These are phyloP conservation scores for Paramarasmius palmivorus DNA, from an alignment of 1,284 basidiomycete genomes.

Conservation along the genomic window DNA sequence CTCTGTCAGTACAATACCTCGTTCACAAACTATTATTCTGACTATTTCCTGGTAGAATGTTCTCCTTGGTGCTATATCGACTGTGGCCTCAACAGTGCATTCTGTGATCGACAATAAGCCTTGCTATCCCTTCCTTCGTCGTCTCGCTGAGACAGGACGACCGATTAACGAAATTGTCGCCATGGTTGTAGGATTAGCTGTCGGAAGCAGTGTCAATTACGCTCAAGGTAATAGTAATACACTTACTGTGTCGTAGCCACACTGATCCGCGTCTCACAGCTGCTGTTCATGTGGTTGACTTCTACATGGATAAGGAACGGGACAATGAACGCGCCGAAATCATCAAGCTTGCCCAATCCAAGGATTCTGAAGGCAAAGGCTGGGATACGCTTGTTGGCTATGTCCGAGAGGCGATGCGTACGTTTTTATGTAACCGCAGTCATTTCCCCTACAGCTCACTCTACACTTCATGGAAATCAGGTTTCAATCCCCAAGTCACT, in stretches of 20 bases:
- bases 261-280: conserved; percentile 19
- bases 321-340: conserved; percentile 41
- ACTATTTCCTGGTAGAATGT: conserved; percentile 10
- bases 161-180: conserved; percentile 44
- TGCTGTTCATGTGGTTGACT: conserved; percentile 51
- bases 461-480: conserved; percentile 21
- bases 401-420: conserved; percentile 54
- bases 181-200: conserved; percentile 47
- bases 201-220: conserved; percentile 46
- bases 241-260: not conserved
- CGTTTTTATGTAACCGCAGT: conserved; percentile 19
- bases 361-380: conserved; percentile 30
- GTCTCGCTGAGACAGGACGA: conserved; percentile 40
- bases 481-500: conserved; percentile 41
- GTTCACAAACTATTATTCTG: not conserved
- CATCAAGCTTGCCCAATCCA: conserved; percentile 32
- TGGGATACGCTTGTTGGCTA: conserved; percentile 47
- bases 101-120: conserved; percentile 36
- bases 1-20: conserved; percentile 26
- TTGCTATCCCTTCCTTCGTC: conserved; percentile 43
- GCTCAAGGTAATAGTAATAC: conserved; percentile 34
- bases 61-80: conserved; percentile 19
- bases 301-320: conserved; percentile 50
- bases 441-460: not conserved
- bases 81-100: conserved; percentile 18